Evolutionary conservation across 2,329 filamentous ascomycete genomes (phyloP), one percentile per base, ranked within the genome.

Genomic region (Clarireedia homoeocarpa): DNA sequence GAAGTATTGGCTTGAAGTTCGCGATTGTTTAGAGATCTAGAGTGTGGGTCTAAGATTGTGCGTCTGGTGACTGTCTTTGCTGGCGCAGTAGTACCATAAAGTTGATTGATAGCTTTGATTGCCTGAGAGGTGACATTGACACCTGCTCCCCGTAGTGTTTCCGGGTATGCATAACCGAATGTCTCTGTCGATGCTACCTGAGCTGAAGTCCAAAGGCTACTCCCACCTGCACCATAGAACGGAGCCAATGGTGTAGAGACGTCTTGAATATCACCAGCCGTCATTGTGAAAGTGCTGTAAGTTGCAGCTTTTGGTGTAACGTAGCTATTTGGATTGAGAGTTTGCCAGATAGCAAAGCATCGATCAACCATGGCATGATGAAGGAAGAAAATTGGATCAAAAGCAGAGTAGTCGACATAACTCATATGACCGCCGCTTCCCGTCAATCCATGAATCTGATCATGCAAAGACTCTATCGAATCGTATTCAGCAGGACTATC

Each of bases 381-480:
- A 7, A 79, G 70, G 70, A 75, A 74, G 72, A 78, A 78, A 2
- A 76, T 58, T 3, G 75, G 71, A 56, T 78, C 76, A 57, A 77
- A 78, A 6, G 71, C 71, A 2, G 75, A 72, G 59, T 72, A 72
- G 53, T 72, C 71, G 17, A 76, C 64, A 27, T 70, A 69, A 6
- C 74, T 62, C 63, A 77, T 76, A 58, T 76, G 70, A 1, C 86
- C 85, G 38, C 77, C 76, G 57, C 72, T 69, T 53, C 78, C 72
- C 4, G 36, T 34, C 80, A 87, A 3, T 78, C 75, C 49, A 79
- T 87, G 84, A 40, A 87, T 75, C 10, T 77, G 75, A 65, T 86
- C 83, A 62, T 87, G 84, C 4, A 87, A 70, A 0, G 79, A 77
- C 67, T 87, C 84, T 36, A 86, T 70, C 10, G 84, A 88, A 67